Conservation (phyloP, 169 alveolate genomes). For the Besnoitia besnoiti region DNA sequence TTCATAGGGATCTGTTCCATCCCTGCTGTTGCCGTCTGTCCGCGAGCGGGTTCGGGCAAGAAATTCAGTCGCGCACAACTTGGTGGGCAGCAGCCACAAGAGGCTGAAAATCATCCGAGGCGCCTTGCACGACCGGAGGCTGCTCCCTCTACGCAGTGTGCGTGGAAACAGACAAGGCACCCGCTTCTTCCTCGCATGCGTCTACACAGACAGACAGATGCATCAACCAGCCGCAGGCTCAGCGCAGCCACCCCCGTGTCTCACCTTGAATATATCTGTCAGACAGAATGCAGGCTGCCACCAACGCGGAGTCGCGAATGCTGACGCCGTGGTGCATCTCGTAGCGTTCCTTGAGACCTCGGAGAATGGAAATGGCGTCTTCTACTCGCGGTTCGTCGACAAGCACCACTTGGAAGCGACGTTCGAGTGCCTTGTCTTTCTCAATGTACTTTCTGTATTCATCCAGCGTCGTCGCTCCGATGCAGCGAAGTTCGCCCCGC, state of each 20-base stretch:
- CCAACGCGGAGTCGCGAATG: slow-evolving; percentile 82
- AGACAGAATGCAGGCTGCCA: slow-evolving; percentile 81
- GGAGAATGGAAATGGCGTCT: slow-evolving; percentile 83
- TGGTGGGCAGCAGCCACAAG: no score
- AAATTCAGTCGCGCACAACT: no score
- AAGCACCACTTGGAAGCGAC: slow-evolving; percentile 88
- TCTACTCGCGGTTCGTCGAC: slow-evolving; percentile 86
- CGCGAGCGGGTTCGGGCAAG: no score
- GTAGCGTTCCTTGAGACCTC: slow-evolving; percentile 83
- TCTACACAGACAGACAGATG: no score
- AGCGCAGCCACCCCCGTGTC: neutral
- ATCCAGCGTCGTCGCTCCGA: slow-evolving; percentile 89
- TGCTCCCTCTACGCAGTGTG: no score
- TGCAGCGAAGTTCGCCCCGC: slow-evolving; percentile 86
- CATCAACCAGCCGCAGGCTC: no score
- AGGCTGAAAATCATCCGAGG: no score
- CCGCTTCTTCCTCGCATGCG: no score
- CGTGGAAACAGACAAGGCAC: no score
- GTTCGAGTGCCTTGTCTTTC: slow-evolving; percentile 88
- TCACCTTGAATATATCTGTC: slow-evolving; percentile 64
- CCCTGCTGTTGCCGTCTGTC: no score
- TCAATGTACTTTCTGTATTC: slow-evolving; percentile 87
- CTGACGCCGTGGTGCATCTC: slow-evolving; percentile 88
- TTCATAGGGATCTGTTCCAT: no score
- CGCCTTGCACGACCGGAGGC: no score